Conservation (phyloP, 768 basidiomycete genomes). For the Pisolithus sp. region DNA sequence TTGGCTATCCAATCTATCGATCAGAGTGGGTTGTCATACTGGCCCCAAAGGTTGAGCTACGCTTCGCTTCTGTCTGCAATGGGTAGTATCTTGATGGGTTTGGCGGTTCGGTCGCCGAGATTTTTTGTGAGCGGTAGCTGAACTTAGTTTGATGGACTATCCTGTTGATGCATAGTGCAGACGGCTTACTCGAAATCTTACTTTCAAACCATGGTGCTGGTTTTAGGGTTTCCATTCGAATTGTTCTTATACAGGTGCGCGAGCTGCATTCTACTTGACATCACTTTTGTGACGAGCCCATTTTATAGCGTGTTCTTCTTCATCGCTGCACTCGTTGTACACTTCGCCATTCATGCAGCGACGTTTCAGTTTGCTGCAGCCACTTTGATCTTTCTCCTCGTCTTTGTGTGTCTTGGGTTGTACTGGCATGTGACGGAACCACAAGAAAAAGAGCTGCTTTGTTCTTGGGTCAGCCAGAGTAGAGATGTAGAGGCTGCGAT, state of each 20-base stretch:
- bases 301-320: too few relatives aligned
- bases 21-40: background rate
- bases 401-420: too few relatives aligned
- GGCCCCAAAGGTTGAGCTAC: background rate
- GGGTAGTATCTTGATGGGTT: background rate
- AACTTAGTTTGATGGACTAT: background rate
- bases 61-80: background rate
- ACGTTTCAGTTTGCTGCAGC: too few relatives aligned
- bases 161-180: background rate
- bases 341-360: too few relatives aligned
- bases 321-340: too few relatives aligned
- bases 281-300: too few relatives aligned
- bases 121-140: background rate
- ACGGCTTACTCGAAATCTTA: background rate
- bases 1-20: background rate
- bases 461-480: too few relatives aligned
- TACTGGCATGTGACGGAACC: too few relatives aligned
- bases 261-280: too few relatives aligned
- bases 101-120: background rate
- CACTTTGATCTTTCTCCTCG: too few relatives aligned
- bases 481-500: too few relatives aligned
- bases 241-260: background rate
- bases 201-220: background rate
- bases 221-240: background rate
- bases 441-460: too few relatives aligned